Conservation (phyloP, 345 rosid species). For the Mangifera indica region DNA sequence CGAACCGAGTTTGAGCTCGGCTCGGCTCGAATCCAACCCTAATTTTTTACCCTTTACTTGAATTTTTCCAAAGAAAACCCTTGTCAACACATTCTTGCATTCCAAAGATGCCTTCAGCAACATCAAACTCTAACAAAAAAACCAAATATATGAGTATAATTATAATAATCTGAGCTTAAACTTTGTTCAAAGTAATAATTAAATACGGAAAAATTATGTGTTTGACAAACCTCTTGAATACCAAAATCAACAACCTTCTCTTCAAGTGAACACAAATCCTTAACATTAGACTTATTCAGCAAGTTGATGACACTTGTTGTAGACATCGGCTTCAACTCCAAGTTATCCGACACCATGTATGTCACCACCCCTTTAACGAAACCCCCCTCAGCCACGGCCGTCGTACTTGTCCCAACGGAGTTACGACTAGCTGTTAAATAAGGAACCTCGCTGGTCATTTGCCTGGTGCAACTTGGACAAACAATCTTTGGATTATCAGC, state of each 20-base stretch:
- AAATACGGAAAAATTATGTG: too few species aligned
- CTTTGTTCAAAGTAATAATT: too few species aligned
- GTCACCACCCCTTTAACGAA: constrained; percentile 7
- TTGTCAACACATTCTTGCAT: constrained; percentile 28
- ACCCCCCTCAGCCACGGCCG: background rate
- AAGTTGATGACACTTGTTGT: constrained; percentile 21
- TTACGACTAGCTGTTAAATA: background rate
- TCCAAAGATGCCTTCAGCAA: constrained; percentile 23
- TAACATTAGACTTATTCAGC: constrained; percentile 21
- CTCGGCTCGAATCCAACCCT: too few species aligned
- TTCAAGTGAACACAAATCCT: constrained; percentile 20
- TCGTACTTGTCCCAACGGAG: too few species aligned
- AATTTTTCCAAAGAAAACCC: too few species aligned
- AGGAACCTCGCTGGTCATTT: background rate
- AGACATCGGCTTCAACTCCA: constrained; percentile 31
- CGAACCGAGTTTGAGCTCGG: too few species aligned
- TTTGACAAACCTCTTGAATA: constrained; percentile 21
- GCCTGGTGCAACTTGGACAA: background rate
- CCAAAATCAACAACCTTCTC: constrained; percentile 22
- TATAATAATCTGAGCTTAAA: too few species aligned
- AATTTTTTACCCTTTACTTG: too few species aligned
- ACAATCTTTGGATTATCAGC: background rate
- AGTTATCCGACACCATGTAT: constrained; percentile 38
- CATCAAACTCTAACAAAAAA: background rate
- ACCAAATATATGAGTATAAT: background rate